phyloP scores from a whole-genome alignment of 2,329 filamentous ascomycete species.

The Alternaria atra region DNA sequence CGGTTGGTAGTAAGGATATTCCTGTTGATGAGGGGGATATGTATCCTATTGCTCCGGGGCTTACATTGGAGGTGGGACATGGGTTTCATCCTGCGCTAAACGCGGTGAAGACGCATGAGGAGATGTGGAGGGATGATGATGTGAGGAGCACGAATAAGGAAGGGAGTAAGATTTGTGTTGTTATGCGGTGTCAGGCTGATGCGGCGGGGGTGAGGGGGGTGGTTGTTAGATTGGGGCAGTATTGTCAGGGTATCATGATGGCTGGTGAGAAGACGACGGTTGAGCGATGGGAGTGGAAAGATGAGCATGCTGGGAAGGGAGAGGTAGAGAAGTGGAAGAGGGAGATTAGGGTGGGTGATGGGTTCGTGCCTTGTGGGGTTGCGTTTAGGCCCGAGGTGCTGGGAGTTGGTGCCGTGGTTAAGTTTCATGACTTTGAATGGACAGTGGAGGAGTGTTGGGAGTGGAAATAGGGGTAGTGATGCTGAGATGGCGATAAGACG shows the following conservation, averaged over 20 bases:
- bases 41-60: conserved; percentile 48
- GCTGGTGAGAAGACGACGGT: conserved; percentile 55
- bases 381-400: conserved; percentile 45
- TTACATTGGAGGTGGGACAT: conserved; percentile 62
- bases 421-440: conserved; percentile 49
- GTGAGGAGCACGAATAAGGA: conserved; percentile 31
- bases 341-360: conserved; percentile 48
- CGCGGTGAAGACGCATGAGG: conserved; percentile 66
- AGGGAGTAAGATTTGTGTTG: conserved; percentile 40
- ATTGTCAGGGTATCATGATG: conserved; percentile 66
- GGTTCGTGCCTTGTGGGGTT: conserved; percentile 53
- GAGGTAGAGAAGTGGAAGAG: conserved; percentile 49
- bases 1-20: conserved; percentile 41
- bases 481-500: not conserved
- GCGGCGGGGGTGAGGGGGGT: conserved; percentile 57
- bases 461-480: conserved; percentile 24
- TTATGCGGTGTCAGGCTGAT: conserved; percentile 53
- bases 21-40: conserved; percentile 66
- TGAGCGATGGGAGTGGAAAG: conserved; percentile 64
- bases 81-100: conserved; percentile 69
- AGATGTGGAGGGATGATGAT: conserved; percentile 67
- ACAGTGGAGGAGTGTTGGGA: conserved; percentile 49
- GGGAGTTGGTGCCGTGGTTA: conserved; percentile 41
- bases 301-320: conserved; percentile 4
- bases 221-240: conserved; percentile 63